phyloP scores from a whole-genome alignment of 2,329 filamentous ascomycete genomes.

The Alternaria sp. region DNA sequence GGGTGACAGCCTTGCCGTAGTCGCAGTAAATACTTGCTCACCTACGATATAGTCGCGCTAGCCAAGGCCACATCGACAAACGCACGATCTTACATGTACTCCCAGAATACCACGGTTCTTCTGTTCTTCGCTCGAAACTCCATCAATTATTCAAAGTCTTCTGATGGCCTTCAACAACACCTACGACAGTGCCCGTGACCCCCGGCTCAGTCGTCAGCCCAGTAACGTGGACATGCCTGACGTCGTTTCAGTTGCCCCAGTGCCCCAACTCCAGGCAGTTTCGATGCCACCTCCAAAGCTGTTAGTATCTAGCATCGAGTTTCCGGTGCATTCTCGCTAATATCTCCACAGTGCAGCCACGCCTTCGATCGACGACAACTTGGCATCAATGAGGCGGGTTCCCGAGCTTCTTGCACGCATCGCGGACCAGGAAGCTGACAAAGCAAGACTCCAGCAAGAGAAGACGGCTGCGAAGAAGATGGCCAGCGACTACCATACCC shows the following conservation, averaged over 20 bases:
- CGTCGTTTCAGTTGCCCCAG: no score
- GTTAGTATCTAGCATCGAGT: no score
- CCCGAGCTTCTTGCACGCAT: neutral
- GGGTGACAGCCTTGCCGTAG: neutral
- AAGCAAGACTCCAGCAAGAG: neutral
- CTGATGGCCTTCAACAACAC: neutral
- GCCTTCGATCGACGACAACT: neutral
- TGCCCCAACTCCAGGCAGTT: no score
- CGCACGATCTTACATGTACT: neutral
- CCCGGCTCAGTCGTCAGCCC: neutral
- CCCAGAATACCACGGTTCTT: neutral
- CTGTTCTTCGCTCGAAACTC: fast-evolving
- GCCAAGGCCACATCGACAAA: neutral
- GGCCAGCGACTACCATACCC: neutral
- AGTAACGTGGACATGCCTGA: neutral
- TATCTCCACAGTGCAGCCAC: neutral
- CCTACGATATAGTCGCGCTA: neutral
- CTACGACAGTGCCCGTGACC: neutral
- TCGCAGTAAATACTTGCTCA: neutral
- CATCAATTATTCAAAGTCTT: neutral
- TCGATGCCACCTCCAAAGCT: no score
- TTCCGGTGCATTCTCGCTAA: no score
- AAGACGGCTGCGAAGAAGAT: neutral
- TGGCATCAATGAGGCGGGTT: neutral
- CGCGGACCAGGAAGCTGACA: neutral